A percentile compares a stretch with the other conserved stretches of the same genome.
These are phyloP conservation scores for Mycena sp. DNA, from an alignment of 1,284 basidiomycete species.

Conservation along the genomic window DNA sequence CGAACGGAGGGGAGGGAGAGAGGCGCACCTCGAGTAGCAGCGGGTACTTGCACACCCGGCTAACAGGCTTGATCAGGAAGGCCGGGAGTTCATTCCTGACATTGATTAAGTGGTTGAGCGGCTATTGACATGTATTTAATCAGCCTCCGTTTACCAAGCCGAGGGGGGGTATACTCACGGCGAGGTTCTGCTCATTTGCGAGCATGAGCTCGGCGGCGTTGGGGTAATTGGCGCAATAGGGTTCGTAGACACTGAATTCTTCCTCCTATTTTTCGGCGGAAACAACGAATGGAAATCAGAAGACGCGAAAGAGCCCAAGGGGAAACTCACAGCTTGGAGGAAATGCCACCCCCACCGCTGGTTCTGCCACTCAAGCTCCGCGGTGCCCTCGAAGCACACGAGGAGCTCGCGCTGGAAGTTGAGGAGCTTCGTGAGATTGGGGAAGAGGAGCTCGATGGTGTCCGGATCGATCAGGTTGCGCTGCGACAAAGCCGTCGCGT, in stretches of 20 bases:
- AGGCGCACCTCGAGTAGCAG: slow-evolving; percentile 79
- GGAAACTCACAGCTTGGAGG: slow-evolving; percentile 73
- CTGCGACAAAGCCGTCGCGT: slow-evolving; percentile 81
- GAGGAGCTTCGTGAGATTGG: slow-evolving; percentile 91
- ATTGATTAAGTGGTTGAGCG: slow-evolving; percentile 78
- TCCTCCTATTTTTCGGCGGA: slow-evolving; percentile 72
- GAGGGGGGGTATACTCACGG: not conserved
- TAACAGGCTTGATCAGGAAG: slow-evolving; percentile 91
- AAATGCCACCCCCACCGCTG: slow-evolving; percentile 91
- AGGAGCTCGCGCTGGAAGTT: slow-evolving; percentile 97
- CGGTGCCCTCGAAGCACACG: slow-evolving; percentile 89
- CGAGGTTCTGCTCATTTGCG: not conserved
- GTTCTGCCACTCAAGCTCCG: slow-evolving; percentile 84
- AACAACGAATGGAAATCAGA: slow-evolving; percentile 46
- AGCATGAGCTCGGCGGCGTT: not conserved
- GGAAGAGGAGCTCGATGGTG: slow-evolving; percentile 93
- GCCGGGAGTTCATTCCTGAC: slow-evolving; percentile 88
- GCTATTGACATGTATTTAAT: slow-evolving; percentile 51
- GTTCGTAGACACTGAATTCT: slow-evolving; percentile 93
- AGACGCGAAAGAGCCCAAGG: slow-evolving; percentile 39
- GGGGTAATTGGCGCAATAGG: slow-evolving; percentile 96
- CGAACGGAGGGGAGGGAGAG: slow-evolving; percentile 21
- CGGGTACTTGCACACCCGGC: slow-evolving; percentile 92
- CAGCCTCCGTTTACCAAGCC: not conserved
- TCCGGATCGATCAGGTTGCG: slow-evolving; percentile 89